Conservation (phyloP, 352 stramenopile species). For the Phytophthora megakarya region DNA sequence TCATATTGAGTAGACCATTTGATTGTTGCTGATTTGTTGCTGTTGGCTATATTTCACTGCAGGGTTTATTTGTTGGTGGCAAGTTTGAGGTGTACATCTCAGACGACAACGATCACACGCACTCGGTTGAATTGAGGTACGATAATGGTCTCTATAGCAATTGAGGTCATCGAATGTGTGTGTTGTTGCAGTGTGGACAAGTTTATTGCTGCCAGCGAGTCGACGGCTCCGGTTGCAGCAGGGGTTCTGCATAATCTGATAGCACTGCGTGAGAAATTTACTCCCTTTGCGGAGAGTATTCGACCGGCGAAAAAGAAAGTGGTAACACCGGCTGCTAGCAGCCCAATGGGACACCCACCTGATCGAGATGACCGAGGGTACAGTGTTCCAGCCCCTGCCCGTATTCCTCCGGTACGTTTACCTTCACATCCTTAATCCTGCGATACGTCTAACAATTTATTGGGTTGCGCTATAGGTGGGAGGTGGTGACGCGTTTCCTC, state of each 20-base stretch:
- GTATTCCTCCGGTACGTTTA: conserved; percentile 42
- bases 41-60: conserved; percentile 4
- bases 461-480: too few relatives aligned
- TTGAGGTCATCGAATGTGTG: not conserved
- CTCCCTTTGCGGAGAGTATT: conserved; percentile 61
- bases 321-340: conserved; percentile 2
- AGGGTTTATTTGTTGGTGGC: conserved; percentile 76
- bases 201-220: conserved; percentile 36
- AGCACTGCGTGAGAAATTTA: conserved; percentile 52
- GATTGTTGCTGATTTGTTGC: not conserved
- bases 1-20: not conserved
- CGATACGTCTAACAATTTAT: too few relatives aligned
- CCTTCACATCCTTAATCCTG: too few relatives aligned
- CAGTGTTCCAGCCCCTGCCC: conserved; percentile 28
- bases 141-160: not conserved
- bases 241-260: conserved; percentile 59
- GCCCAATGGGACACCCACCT: conserved; percentile 17
- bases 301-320: conserved; percentile 49
- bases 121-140: conserved; percentile 79
- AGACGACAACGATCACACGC: conserved; percentile 61
- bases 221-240: conserved; percentile 34
- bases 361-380: conserved; percentile 20
- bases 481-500: conserved; percentile 67
- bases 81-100: conserved; percentile 86
- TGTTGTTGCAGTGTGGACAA: conserved; percentile 37